These are phyloP conservation scores for Crithidia brevicula DNA, from an alignment of 208 protist genomes.

Conservation along the genomic window DNA sequence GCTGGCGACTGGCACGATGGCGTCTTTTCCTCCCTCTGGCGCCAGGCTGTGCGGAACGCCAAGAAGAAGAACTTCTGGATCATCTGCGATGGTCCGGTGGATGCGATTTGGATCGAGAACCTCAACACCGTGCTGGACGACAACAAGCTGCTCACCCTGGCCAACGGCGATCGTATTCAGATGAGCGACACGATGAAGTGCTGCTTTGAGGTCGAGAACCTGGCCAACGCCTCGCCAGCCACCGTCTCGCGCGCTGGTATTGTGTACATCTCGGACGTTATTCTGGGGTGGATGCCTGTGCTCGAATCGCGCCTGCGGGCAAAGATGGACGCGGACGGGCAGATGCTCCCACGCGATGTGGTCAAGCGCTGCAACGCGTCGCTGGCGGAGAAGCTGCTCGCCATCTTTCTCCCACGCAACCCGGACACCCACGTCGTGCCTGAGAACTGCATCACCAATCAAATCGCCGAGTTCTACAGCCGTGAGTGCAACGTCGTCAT, in stretches of 20 bases:
- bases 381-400: conserved; percentile 83
- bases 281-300: conserved; percentile 95
- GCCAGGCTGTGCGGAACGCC: conserved; percentile 83
- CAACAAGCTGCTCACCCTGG: conserved; percentile 98
- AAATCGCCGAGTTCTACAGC: conserved; percentile 87
- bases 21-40: conserved; percentile 94
- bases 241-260: conserved; percentile 99
- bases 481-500: conserved; percentile 91
- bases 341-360: conserved; percentile 84
- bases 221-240: conserved; percentile 99
- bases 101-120: conserved; percentile 99
- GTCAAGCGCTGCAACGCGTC: conserved; percentile 71
- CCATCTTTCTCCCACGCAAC: conserved; percentile 74
- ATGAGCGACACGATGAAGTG: conserved; percentile 97
- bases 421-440: conserved; percentile 36
- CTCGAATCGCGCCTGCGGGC: conserved; percentile 82
- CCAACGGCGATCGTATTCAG: conserved; percentile 97
- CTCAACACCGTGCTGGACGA: conserved; percentile 99
- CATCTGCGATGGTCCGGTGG: conserved; percentile 98
- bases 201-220: conserved; percentile 97
- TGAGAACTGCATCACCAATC: conserved; percentile 53
- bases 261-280: conserved; percentile 97
- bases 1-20: conserved; percentile 97
- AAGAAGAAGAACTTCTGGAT: conserved; percentile 96
- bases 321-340: conserved; percentile 65